These are phyloP conservation scores for Dalbergia cultrata DNA, from an alignment of 306 rosid genomes.

Conservation along the genomic window DNA sequence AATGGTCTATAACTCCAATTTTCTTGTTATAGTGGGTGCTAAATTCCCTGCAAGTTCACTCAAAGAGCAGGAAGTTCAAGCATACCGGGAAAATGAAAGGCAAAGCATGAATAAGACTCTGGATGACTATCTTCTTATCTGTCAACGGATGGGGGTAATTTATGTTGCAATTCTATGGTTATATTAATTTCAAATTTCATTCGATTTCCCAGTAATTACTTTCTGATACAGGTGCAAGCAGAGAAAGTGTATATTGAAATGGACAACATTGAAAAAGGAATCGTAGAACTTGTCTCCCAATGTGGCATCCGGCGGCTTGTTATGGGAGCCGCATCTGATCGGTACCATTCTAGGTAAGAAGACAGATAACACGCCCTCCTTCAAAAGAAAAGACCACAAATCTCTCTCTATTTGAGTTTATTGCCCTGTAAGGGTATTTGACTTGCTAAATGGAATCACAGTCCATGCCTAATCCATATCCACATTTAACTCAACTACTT, in stretches of 20 bases:
- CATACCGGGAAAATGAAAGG: conserved; percentile 68
- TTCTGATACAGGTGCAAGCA: conserved; percentile 63
- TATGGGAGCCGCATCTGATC: conserved; percentile 95
- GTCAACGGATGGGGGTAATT: conserved; percentile 76
- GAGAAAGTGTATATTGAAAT: conserved; percentile 65
- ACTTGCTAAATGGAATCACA: conserved; percentile 11
- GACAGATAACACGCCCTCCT: conserved; percentile 15
- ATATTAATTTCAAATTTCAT: conserved; percentile 15
- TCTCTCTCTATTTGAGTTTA: neutral
- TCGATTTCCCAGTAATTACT: conserved; percentile 41
- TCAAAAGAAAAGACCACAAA: no score
- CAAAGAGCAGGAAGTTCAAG: conserved; percentile 69
- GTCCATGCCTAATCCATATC: conserved; percentile 20
- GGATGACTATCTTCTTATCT: conserved; percentile 65
- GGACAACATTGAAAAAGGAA: conserved; percentile 81
- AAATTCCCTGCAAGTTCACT: conserved; percentile 69
- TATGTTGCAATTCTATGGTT: conserved; percentile 2
- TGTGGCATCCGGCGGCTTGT: conserved; percentile 68
- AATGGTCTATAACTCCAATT: conserved; percentile 4
- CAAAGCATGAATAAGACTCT: conserved; percentile 71
- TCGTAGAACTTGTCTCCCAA: conserved; percentile 68
- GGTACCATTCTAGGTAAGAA: conserved; percentile 67
- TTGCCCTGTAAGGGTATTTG: conserved; percentile 39
- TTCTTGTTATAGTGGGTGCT: conserved; percentile 73
- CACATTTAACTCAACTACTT: conserved; percentile 22